A percentile compares a stretch with the other conserved stretches of the same genome.
Conservation (phyloP, 2,329 filamentous ascomycete species). For the Penicillium sp. region DNA sequence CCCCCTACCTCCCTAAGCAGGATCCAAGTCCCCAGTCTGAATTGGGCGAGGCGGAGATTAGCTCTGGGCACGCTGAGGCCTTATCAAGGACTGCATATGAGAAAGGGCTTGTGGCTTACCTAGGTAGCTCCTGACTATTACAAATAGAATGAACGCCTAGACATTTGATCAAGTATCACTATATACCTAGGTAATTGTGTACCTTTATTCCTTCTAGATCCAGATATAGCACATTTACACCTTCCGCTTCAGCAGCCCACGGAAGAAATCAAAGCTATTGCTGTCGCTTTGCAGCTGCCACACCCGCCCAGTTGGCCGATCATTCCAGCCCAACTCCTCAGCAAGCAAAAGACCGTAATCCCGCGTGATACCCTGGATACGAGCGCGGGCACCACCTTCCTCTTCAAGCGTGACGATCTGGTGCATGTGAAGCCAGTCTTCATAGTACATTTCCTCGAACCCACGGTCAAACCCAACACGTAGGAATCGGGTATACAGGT, state of each 20-base stretch:
- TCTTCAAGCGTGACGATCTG: conserved; percentile 73
- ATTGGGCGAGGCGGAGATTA: no score
- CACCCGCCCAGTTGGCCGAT: conserved; percentile 68
- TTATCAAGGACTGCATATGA: no score
- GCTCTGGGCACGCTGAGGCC: no score
- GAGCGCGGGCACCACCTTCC: conserved; percentile 68
- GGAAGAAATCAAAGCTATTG: conserved; percentile 98
- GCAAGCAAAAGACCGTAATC: conserved; percentile 85
- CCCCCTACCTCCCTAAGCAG: no score
- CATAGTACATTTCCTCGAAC: conserved; percentile 74
- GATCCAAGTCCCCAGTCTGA: no score
- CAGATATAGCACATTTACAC: conserved; percentile 40
- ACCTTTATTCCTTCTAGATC: no score
- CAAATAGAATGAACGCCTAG: neutral
- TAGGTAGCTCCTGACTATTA: neutral
- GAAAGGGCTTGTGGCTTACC: no score
- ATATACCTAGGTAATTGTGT: no score
- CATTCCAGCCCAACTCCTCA: conserved; percentile 72
- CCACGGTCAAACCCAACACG: conserved; percentile 66
- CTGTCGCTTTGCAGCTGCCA: conserved; percentile 91
- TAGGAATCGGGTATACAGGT: conserved; percentile 70
- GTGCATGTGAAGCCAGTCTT: conserved; percentile 77
- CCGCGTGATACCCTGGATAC: conserved; percentile 80
- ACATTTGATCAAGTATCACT: no score
- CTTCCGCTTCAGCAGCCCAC: conserved; percentile 78